Evolutionary conservation across 192 early-diverging fungal genomes (phyloP).

Genomic region (Tieghemiomyces parasiticus): DNA sequence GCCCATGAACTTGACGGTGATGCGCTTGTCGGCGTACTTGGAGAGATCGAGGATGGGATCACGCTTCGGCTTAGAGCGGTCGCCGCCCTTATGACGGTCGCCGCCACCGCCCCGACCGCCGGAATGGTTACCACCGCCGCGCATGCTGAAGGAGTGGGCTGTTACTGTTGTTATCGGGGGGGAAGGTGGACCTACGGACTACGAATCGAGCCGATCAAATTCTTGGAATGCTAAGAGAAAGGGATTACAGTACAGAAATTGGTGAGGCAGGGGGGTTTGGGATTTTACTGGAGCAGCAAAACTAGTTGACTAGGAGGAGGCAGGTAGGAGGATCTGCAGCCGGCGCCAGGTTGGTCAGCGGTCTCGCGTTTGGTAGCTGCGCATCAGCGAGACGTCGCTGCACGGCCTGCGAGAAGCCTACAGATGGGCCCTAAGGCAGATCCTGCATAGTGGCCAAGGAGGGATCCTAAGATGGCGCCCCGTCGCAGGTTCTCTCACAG

Average conservation of each 20-base stretch:
- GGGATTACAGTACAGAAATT: background rate
- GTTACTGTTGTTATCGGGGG: too few relatives aligned
- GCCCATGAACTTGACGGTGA: slow-evolving; percentile 85
- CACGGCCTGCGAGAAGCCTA: too few relatives aligned
- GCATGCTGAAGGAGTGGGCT: too few relatives aligned
- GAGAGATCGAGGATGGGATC: slow-evolving; percentile 86
- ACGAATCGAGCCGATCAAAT: background rate
- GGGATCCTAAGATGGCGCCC: too few relatives aligned
- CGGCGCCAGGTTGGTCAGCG: too few relatives aligned
- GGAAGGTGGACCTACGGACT: background rate
- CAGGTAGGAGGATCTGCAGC: background rate
- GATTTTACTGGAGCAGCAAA: background rate
- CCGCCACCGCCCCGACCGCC: slow-evolving; percentile 31
- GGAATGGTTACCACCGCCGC: slow-evolving; percentile 30
- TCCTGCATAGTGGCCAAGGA: too few relatives aligned
- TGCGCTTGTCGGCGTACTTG: slow-evolving; percentile 86
- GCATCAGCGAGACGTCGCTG: too few relatives aligned
- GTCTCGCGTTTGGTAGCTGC: too few relatives aligned
- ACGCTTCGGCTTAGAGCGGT: slow-evolving; percentile 54
- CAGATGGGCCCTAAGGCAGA: too few relatives aligned
- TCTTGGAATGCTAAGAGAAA: background rate
- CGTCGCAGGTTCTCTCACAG: too few relatives aligned
- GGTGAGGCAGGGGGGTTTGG: background rate
- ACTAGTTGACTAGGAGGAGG: background rate
- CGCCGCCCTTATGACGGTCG: slow-evolving; percentile 31